These are phyloP conservation scores for Microascus cirrosus DNA, from an alignment of 2,329 filamentous ascomycete genomes.

Conservation along the genomic window DNA sequence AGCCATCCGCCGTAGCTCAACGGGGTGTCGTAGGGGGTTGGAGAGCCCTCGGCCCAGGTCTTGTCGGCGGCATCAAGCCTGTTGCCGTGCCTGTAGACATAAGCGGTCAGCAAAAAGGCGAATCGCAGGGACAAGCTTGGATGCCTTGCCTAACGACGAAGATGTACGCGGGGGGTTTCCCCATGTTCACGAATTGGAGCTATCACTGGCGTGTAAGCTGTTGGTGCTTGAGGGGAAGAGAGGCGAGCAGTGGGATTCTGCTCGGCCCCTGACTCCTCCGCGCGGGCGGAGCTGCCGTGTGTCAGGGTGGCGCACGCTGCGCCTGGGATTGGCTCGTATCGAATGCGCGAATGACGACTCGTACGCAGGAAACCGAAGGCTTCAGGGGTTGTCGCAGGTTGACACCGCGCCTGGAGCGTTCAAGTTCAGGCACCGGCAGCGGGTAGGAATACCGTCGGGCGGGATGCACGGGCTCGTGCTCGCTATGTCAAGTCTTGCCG, in stretches of 20 bases:
- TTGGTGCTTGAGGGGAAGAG: not conserved
- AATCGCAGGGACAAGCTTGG: not conserved
- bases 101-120: not conserved
- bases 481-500: not conserved
- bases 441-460: not conserved
- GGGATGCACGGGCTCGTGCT: not conserved
- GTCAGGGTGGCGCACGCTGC: not conserved
- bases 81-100: constrained; percentile 62
- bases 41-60: constrained; percentile 86
- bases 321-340: not conserved
- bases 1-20: constrained; percentile 91
- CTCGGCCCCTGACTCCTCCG: not conserved
- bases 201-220: not conserved
- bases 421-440: not conserved
- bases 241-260: not conserved
- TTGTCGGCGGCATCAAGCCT: constrained; percentile 91
- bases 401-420: not conserved
- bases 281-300: not conserved
- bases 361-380: not conserved
- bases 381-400: not conserved
- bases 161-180: constrained; percentile 28
- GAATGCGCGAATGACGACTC: not conserved
- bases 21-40: constrained; percentile 90
- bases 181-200: constrained; percentile 18
- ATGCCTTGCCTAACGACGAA: constrained; percentile 28